Evolutionary conservation across 2,329 filamentous ascomycete genomes (phyloP).

Genomic region (Beauveria australis): DNA sequence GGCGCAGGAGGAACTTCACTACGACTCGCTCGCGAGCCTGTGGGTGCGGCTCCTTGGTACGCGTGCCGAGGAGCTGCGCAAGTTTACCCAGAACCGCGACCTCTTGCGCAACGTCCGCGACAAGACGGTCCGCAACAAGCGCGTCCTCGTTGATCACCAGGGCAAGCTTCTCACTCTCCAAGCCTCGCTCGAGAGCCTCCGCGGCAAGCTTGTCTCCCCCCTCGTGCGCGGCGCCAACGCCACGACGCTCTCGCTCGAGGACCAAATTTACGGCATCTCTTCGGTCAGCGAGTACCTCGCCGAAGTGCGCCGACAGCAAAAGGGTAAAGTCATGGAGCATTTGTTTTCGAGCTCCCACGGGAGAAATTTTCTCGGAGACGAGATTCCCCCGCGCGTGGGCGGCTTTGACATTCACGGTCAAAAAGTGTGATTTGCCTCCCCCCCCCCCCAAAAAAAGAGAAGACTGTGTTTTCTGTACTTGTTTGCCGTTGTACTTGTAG

Average conservation of each 20-base stretch:
- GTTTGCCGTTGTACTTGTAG: no score
- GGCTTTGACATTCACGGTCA: not conserved
- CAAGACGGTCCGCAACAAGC: constrained; percentile 81
- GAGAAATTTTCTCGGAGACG: constrained; percentile 16
- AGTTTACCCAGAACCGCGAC: constrained; percentile 84
- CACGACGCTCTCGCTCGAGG: constrained; percentile 57
- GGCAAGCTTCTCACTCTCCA: constrained; percentile 76
- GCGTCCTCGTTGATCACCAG: constrained; percentile 78
- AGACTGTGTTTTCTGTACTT: not conserved
- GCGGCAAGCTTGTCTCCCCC: constrained; percentile 76
- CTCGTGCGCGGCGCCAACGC: constrained; percentile 66
- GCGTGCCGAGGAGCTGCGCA: constrained; percentile 66
- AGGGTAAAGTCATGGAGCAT: constrained; percentile 73
- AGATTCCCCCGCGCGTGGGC: not conserved
- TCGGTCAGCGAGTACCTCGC: constrained; percentile 73
- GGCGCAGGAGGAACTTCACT: constrained; percentile 70
- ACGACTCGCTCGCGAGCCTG: constrained; percentile 71
- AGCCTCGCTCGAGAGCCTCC: constrained; percentile 75
- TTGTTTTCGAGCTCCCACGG: constrained; percentile 48
- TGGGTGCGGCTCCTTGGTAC: constrained; percentile 81
- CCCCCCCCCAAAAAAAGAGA: not conserved
- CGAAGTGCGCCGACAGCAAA: constrained; percentile 68
- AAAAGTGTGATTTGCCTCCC: not conserved
- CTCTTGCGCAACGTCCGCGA: constrained; percentile 71
- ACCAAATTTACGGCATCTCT: constrained; percentile 77